phyloP scores from a whole-genome alignment of 129 eudicot species.

The Rutidosis leptorrhynchoides region DNA sequence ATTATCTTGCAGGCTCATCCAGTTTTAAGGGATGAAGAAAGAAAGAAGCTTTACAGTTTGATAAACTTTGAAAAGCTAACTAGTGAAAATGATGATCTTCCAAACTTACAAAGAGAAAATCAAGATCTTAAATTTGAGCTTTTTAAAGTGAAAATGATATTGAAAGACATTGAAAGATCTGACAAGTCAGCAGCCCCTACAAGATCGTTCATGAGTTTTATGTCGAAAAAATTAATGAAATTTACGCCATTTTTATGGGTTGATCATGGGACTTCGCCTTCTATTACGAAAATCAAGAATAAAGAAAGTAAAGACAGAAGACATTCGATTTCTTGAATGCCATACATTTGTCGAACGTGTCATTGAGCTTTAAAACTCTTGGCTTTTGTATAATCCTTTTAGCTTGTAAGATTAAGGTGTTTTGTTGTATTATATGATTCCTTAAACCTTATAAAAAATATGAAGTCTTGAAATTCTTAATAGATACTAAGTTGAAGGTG shows the following conservation, averaged over 20 bases:
- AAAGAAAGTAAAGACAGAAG: constrained; percentile 58
- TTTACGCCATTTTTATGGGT: constrained; percentile 38
- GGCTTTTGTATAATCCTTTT: constrained; percentile 4
- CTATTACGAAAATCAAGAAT: constrained; percentile 37
- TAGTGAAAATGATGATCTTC: constrained; percentile 45
- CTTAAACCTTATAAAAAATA: background rate
- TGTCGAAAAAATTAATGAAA: constrained; percentile 62
- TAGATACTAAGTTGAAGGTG: background rate
- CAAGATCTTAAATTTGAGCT: constrained; percentile 81
- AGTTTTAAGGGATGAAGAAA: constrained; percentile 53
- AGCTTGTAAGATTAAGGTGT: constrained; percentile 4
- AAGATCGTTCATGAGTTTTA: constrained; percentile 62
- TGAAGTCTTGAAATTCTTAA: constrained; percentile 12
- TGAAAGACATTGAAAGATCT: constrained; percentile 49
- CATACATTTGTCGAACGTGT: background rate
- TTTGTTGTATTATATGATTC: constrained; percentile 12
- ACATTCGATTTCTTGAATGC: constrained; percentile 51
- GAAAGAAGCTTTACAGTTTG: constrained; percentile 75
- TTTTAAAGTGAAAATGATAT: constrained; percentile 53
- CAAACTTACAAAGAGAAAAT: constrained; percentile 57
- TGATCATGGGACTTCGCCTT: constrained; percentile 47
- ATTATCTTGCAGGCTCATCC: constrained; percentile 83
- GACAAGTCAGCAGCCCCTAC: constrained; percentile 49
- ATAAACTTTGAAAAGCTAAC: constrained; percentile 87
- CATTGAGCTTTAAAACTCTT: background rate